These are phyloP conservation scores for Suillus lakei DNA, from an alignment of 768 basidiomycete species.

Conservation along the genomic window DNA sequence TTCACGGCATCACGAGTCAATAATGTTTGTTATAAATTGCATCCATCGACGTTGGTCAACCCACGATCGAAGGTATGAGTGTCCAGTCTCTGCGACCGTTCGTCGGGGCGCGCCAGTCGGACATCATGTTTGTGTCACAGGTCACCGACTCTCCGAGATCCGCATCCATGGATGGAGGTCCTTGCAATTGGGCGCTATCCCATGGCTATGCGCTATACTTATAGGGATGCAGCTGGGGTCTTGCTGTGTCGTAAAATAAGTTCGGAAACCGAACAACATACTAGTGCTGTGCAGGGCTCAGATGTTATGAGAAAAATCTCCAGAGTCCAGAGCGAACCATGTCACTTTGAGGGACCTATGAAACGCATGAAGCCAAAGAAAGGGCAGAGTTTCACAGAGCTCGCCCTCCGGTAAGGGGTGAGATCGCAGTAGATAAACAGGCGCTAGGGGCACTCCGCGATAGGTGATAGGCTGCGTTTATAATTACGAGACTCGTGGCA, in stretches of 20 bases:
- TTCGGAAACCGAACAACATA: neutral
- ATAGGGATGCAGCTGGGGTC: neutral
- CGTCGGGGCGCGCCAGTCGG: neutral
- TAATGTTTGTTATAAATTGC: neutral
- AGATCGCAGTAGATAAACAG: neutral
- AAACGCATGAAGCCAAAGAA: neutral
- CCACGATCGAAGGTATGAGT: neutral
- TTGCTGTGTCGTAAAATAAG: neutral
- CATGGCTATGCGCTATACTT: neutral
- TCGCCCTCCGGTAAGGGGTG: neutral
- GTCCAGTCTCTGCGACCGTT: neutral
- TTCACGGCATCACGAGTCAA: neutral
- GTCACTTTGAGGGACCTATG: neutral
- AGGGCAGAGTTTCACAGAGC: neutral
- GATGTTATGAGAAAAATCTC: neutral
- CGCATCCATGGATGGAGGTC: neutral
- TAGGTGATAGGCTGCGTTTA: neutral
- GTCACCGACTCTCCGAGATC: neutral
- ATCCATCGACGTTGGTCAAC: neutral
- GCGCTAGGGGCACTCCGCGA: neutral
- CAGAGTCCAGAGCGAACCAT: neutral
- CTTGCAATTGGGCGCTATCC: neutral
- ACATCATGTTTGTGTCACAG: neutral
- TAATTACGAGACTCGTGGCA: conserved; percentile 3
- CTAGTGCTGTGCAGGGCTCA: neutral